phyloP scores from a whole-genome alignment of 2,329 filamentous ascomycete genomes.

The Pseudocercospora pini-densiflorae region DNA sequence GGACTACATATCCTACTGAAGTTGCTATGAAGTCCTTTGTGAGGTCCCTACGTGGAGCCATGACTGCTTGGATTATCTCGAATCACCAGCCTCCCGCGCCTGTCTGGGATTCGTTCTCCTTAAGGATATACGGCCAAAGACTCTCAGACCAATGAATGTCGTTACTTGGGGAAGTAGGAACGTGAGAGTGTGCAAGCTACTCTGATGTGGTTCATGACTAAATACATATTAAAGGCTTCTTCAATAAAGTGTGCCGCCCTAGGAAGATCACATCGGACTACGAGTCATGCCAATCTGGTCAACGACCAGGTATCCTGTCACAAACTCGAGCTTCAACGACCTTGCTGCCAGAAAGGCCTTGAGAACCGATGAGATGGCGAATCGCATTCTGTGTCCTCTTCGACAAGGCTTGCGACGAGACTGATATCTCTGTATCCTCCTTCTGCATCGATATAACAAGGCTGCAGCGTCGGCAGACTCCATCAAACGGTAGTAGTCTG shows the following conservation, averaged over 20 bases:
- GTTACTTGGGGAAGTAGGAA: too few relatives aligned
- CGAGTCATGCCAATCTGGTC: background rate
- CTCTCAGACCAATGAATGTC: too few relatives aligned
- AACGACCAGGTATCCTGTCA: background rate
- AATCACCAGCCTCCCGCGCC: too few relatives aligned
- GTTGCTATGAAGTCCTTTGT: too few relatives aligned
- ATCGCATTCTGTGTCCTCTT: background rate
- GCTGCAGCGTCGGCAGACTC: background rate
- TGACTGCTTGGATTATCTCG: too few relatives aligned
- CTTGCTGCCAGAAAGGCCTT: slow-evolving; percentile 6
- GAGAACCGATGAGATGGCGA: background rate
- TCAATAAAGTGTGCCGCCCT: background rate
- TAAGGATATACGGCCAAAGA: too few relatives aligned
- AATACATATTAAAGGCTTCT: background rate
- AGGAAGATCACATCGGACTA: background rate
- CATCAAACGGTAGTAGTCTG: background rate
- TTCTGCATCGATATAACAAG: slow-evolving; percentile 1
- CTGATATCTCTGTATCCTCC: background rate
- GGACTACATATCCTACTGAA: too few relatives aligned
- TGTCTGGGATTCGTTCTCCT: too few relatives aligned
- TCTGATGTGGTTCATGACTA: background rate
- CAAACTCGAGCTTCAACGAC: background rate
- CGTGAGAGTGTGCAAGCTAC: background rate
- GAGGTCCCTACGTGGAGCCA: too few relatives aligned
- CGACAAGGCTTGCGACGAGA: background rate